Conservation (phyloP, 164 flowering plant genomes). For the Macadamia tetraphylla region DNA sequence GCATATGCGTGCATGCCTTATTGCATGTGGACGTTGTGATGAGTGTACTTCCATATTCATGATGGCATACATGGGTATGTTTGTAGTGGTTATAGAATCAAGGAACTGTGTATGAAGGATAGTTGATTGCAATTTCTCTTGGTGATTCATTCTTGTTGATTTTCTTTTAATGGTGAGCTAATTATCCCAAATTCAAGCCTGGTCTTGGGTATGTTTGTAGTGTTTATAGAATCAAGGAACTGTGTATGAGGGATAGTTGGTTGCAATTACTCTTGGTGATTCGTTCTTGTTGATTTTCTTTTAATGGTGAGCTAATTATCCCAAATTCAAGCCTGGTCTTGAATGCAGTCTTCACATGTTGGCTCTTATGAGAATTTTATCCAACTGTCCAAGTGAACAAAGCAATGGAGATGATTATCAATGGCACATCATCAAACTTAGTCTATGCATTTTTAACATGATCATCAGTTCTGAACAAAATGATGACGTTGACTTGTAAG, state of each 20-base stretch:
- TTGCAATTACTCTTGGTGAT: neutral
- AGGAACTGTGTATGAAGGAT: neutral
- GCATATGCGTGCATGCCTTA: neutral
- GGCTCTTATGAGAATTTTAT: neutral
- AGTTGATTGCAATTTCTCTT: neutral
- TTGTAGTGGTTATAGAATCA: neutral
- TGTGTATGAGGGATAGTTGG: neutral
- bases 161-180: neutral
- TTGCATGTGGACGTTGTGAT: constrained; percentile 1
- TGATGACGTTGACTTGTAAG: neutral
- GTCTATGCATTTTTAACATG: too few species aligned
- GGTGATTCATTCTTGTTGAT: neutral
- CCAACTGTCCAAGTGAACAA: neutral
- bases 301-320: neutral
- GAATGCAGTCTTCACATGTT: neutral
- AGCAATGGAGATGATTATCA: too few species aligned
- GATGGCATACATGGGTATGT: neutral
- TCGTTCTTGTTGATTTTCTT: neutral
- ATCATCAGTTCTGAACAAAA: too few species aligned
- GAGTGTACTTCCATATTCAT: neutral
- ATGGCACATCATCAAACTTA: neutral
- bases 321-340: neutral
- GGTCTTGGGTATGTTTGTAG: neutral
- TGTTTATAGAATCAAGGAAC: neutral
- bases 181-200: neutral